Base-by-base conservation (phyloP, 768 basidiomycete genomes). In the Boletus pseudopeckii region DNA sequence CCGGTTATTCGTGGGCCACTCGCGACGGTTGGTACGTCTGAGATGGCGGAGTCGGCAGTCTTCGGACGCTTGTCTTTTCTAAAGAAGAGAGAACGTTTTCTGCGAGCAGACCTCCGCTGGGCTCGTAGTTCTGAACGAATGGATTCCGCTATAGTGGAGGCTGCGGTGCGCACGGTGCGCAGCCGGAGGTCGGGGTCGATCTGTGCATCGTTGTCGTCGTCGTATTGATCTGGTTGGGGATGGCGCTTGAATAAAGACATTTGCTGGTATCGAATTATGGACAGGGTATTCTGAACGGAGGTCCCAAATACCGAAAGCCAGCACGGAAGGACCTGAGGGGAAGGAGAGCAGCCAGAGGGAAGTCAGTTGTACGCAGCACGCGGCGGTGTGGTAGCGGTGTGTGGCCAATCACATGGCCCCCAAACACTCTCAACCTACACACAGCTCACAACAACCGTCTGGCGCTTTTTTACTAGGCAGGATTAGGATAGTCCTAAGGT, bases 161-260 rank as follows among this genome's bases (percentile, higher is more conserved):
- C 88, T 17, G 95, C 95, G 1, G 95, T 97, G 63, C 88, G 86
- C n/a, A 93, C 91, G 1, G 92, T 95, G 48, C 91, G 84, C 45
- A 98, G 78, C 37, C 93, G 86, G 13, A 94, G 79, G 64, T 92
- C 84, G 18, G 88, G 88, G 76, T 98, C 94, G 61, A 91, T 85
- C 50, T 71, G 72, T 24, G 79, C 80, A 67, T 90, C 83, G 64
- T 83, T 72, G 63, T 86, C 84, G 57, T 84, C 80, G 70, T 85
- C 81, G 55, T 78, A 55, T 58, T 65, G 56, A 22, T 70, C 68
- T 18, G 58, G 62, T 20, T 65, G 64, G 28, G 68, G 68, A 44
- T 74, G 71, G 54, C 77, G 76, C 50, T 65, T 72, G 58, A 74
- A 72, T 41, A 66, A 62, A 54, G 74, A 69, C 75, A 75, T 75